phyloP scores from a whole-genome alignment of 2,329 filamentous ascomycete species.

The Emmonsiellopsis sp. region DNA sequence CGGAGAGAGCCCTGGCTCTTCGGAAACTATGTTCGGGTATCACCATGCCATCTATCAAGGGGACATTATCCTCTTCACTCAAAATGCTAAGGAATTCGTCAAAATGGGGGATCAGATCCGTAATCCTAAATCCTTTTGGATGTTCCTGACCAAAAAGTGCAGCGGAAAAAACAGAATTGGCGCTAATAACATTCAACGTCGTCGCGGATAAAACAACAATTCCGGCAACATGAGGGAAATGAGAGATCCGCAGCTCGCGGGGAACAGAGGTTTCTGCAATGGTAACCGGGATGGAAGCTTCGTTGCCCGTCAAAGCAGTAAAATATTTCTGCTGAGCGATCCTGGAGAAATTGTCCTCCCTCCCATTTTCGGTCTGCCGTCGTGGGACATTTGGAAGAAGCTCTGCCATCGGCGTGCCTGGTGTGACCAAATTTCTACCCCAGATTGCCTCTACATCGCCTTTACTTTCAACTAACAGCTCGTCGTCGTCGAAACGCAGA shows the following conservation, averaged over 20 bases:
- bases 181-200: constrained; percentile 73
- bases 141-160: constrained; percentile 84
- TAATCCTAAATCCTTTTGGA: constrained; percentile 71
- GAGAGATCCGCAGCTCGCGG: constrained; percentile 73
- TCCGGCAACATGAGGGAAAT: constrained; percentile 93
- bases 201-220: constrained; percentile 85
- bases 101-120: constrained; percentile 75
- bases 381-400: constrained; percentile 74
- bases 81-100: constrained; percentile 73
- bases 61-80: constrained; percentile 76
- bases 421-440: constrained; percentile 59
- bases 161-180: constrained; percentile 88
- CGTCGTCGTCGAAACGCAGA: constrained; percentile 68
- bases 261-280: constrained; percentile 64
- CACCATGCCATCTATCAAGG: constrained; percentile 85
- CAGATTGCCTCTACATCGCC: constrained; percentile 84
- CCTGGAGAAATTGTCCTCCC: constrained; percentile 66
- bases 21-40: constrained; percentile 94
- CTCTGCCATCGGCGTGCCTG: constrained; percentile 65
- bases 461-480: constrained; percentile 57
- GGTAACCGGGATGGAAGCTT: constrained; percentile 74
- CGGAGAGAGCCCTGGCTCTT: constrained; percentile 73
- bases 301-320: constrained; percentile 64
- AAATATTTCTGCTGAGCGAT: constrained; percentile 68
- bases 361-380: constrained; percentile 59